Evolutionary conservation across 257 asterid genomes (phyloP), one percentile per base, ranked within the genome.

Genomic region (Echium plantagineum): DNA sequence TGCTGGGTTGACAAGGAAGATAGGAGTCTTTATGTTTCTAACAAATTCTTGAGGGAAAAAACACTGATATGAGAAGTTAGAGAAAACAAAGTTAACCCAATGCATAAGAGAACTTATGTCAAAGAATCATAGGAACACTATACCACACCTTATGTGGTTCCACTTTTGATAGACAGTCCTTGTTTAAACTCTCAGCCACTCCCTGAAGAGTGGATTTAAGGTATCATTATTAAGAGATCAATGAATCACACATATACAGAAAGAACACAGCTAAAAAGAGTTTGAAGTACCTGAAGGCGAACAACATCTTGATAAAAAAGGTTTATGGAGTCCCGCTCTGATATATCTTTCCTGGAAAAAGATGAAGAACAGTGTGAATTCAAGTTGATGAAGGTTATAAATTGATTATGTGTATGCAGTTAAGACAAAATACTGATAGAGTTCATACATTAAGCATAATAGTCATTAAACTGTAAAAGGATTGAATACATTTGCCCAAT

Each of bases 11-110:
- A 85, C 95, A 19, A 90, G 84, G 81, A 90, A 90, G 65, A 87
- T 61, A 26, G 96, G 98, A 58, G 98, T 85, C 83, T 79, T 75
- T 60, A 90, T 80, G 63, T 71, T 66, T 71, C 71, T 70, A 55
- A 90, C 66, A 77, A 87, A 87, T 75, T 85, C 94, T 83, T 78
- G 82, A 62, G 98, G 94, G 63, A 90, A 90, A 82, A 87, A 90
- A 78, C 98, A 90, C 98, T 90, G 81, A 52, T 26, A 68, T 61
- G 67, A 18, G 65, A 58, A 64, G 57, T 55, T 62, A 20, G 54
- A 60, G 63, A 74, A 52, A 64, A 58, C 32, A 28, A 69, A 59
- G 53, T 49, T 58, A 58, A 67, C 47, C 68, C 46, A 65, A 72
- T 31, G 62, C 59, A n/a, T 32, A 62, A 16, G 28, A 15, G 8